Evolutionary conservation across 345 rosid species (phyloP).

Genomic region (Erodium maritimum): DNA sequence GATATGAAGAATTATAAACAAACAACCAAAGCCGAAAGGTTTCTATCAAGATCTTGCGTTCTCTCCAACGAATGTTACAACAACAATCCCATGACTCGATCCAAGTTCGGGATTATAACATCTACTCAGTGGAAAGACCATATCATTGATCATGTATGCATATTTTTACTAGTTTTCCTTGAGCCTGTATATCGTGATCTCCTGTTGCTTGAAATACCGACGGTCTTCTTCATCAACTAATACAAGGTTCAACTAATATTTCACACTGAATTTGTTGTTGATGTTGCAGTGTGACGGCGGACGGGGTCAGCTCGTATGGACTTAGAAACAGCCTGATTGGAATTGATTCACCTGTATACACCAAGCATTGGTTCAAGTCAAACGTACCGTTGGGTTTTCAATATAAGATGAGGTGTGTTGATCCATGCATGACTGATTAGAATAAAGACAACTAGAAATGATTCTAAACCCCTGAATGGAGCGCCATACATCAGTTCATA

Average conservation of each 20-base stretch:
- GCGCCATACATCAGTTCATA: slow-evolving; percentile 99
- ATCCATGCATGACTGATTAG: background rate
- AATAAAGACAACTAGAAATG: background rate
- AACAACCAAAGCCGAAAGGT: no score
- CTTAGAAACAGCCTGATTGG: slow-evolving; percentile 90
- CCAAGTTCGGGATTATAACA: no score
- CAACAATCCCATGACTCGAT: no score
- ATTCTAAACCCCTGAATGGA: slow-evolving; percentile 62
- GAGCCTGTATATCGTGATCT: slow-evolving; percentile 77
- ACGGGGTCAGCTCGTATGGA: slow-evolving; percentile 91
- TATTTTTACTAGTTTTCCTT: slow-evolving; percentile 42
- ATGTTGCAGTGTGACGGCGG: slow-evolving; percentile 84
- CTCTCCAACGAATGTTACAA: no score
- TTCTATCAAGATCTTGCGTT: no score
- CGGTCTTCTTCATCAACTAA: slow-evolving; percentile 97
- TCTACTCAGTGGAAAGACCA: background rate
- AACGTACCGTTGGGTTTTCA: background rate
- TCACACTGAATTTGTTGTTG: slow-evolving; percentile 95
- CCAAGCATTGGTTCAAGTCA: slow-evolving; percentile 2
- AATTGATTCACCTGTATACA: slow-evolving; percentile 75
- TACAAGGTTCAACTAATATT: slow-evolving; percentile 89
- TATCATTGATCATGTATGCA: no score
- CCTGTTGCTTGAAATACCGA: slow-evolving; percentile 94
- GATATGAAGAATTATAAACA: no score
- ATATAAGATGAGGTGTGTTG: background rate